A percentile compares a stretch with the other conserved stretches of the same genome.
Evolutionary conservation across 352 stramenopile species (phyloP).

Genomic region (Phytophthora chlamydospora): DNA sequence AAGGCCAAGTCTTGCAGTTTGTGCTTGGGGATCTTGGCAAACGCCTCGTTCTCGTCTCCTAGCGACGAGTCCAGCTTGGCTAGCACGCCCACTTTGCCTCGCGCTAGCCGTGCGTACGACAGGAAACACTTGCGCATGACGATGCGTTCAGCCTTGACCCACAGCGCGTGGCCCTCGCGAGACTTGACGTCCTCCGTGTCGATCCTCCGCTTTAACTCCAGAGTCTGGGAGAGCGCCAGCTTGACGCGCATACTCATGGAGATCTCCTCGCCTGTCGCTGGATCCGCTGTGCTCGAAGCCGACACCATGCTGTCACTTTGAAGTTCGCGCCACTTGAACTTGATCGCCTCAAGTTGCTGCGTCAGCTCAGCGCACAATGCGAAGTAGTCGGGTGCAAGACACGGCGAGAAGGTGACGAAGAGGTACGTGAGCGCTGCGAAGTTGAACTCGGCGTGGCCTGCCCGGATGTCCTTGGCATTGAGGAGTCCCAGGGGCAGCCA

Average conservation of each 20-base stretch:
- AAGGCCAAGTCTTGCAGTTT: constrained; percentile 60
- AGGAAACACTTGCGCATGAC: constrained; percentile 83
- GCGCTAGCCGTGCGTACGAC: constrained; percentile 65
- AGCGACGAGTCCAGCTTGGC: constrained; percentile 47
- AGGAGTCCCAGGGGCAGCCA: constrained; percentile 70
- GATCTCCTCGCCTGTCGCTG: constrained; percentile 27
- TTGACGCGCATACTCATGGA: constrained; percentile 67
- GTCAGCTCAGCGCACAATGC: constrained; percentile 59
- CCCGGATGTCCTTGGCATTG: constrained; percentile 68
- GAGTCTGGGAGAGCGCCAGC: constrained; percentile 66
- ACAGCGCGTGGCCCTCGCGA: constrained; percentile 68
- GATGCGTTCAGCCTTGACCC: constrained; percentile 73
- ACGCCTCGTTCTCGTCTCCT: constrained; percentile 67
- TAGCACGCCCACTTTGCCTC: constrained; percentile 69
- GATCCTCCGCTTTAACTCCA: constrained; percentile 76
- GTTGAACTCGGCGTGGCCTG: constrained; percentile 79
- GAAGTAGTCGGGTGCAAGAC: constrained; percentile 55
- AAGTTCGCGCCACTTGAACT: constrained; percentile 69
- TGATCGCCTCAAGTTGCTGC: constrained; percentile 55
- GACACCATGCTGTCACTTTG: constrained; percentile 26
- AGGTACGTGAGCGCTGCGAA: constrained; percentile 75
- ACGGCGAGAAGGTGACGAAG: constrained; percentile 69
- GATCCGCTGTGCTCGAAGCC: constrained; percentile 3
- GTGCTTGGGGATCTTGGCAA: constrained; percentile 54
- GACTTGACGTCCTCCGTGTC: constrained; percentile 63